Evolutionary conservation across 2,329 filamentous ascomycete species (phyloP).

Genomic region (Hymenoscyphus linearis): DNA sequence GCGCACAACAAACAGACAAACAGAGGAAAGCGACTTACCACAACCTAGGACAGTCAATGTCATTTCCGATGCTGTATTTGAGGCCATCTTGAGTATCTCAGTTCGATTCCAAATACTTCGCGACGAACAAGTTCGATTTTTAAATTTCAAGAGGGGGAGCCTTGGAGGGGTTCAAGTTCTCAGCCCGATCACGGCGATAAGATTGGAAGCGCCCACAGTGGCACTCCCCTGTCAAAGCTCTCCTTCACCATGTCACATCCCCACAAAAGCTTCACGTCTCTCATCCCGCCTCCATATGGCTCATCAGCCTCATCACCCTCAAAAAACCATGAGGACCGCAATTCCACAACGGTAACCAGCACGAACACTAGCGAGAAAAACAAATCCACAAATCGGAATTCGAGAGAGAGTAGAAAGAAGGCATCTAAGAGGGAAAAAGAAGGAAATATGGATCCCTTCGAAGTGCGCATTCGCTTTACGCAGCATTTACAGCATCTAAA

Average conservation of each 20-base stretch:
- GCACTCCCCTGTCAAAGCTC: neutral
- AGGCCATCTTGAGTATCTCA: constrained; percentile 10
- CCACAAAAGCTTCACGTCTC: neutral
- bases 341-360: neutral
- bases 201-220: neutral
- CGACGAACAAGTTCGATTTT: neutral
- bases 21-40: constrained; percentile 48
- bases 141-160: neutral
- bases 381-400: constrained; percentile 4
- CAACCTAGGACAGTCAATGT: constrained; percentile 79
- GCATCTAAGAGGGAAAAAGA: constrained; percentile 4
- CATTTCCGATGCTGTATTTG: constrained; percentile 38
- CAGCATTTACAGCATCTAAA: constrained; percentile 84
- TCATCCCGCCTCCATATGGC: neutral
- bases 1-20: neutral
- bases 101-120: too few relatives aligned
- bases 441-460: constrained; percentile 66
- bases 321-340: neutral
- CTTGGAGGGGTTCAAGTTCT: neutral
- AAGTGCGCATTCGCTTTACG: constrained; percentile 97
- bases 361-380: neutral
- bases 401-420: constrained; percentile 2
- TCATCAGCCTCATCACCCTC: neutral
- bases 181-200: neutral
- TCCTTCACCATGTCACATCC: neutral